Evolutionary conservation across 768 basidiomycete genomes (phyloP), one percentile per base, ranked within the genome.

Genomic region (Pisolithus albus): DNA sequence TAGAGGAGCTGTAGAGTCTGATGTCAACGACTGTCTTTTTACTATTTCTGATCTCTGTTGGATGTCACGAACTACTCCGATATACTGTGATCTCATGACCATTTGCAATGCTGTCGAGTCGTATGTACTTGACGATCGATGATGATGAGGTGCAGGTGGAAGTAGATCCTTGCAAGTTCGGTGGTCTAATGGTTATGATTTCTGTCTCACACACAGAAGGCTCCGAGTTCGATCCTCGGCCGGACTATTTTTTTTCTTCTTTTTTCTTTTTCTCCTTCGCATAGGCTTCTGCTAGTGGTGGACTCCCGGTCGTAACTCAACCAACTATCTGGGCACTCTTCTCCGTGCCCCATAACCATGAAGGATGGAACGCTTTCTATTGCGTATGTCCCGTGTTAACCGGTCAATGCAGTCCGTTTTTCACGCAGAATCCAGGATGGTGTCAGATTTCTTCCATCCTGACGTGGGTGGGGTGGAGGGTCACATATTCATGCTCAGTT

Each of bases 381-480:
- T 38, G 65, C 65, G 65, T 67, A 57, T 53, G 61, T 45, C 4
- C 26, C 19, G 3, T 7, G 6, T 5, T 34, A 15, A 15, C 41
- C 49, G 41, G 7, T 19, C 7, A 24, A 21, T 6, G 26, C 36
- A n/a, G 13, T 39, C 16, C 6, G 2, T 15, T 32, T 56, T 37
- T 59, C 49, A 7, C 26, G 48, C 18, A 10, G 24, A n/a, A 0
- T 2, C 2, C 56, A 95, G 93, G 42, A 92, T 98, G 90, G 82
- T 98, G 52, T 88, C 85, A 39, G 96, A 99, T 71, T 99, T 98
- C 74, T 99, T 97, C 71, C 83, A 90, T 62, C 96, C 96, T 1
- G 77, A 81, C 52, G 86, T 94, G 3, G 96, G 96, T 3, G 96
- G 96, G 7, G 95, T 99, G 30, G 96, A 98, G 70, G 94, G 84